Base-by-base conservation (phyloP, 1,284 basidiomycete species). In the Tylopilus orsonianus region DNA sequence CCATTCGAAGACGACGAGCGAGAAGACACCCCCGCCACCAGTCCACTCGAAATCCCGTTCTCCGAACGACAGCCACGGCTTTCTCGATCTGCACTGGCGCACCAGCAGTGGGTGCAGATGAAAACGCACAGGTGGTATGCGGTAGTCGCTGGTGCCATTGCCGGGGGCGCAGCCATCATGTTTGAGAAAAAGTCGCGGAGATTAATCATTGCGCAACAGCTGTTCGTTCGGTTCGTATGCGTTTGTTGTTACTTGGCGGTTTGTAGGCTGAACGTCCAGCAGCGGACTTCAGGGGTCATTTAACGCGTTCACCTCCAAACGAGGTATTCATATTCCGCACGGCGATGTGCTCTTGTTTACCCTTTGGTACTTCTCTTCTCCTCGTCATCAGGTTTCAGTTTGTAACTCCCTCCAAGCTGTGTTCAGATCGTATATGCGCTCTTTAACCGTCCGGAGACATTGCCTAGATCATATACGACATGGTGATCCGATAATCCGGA, bases 381-480 rank as follows among this genome's bases (percentile, higher is more conserved):
- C 18, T 13, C 36, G 34, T 30, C 9, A n/a, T 29, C 10, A 10
- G 36, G 26, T 32, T 19, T 24, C 18, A n/a, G 10, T 16, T 41
- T 20, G 13, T 54, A 24, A 53, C 50, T 20, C 38, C 30, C 39
- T 37, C 40, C 22, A n/a, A 87, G 85, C 16, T 96, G 87, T 61
- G 87, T 86, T 8, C 93, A 97, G 68, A 96, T 97, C 64, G 79
- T 95, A 71, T 95, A 92, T 64, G 85, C 79, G 0, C 93, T 87
- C 70, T 74, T 96, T 24, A 67, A 91, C 26, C 75, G 87, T 22
- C 93, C 91, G 8, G 91, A 94, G 51, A 90, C 91, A 0, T 81
- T 96, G 23, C 85, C 90, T 6, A 71, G 73, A 33, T 89, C 87
- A 16, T 96, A 96, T 60, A 75, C 73, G 20, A 70, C 67, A 38